These are phyloP conservation scores for Spergularia marina DNA, from an alignment of 148 eudicot species.

Conservation along the genomic window DNA sequence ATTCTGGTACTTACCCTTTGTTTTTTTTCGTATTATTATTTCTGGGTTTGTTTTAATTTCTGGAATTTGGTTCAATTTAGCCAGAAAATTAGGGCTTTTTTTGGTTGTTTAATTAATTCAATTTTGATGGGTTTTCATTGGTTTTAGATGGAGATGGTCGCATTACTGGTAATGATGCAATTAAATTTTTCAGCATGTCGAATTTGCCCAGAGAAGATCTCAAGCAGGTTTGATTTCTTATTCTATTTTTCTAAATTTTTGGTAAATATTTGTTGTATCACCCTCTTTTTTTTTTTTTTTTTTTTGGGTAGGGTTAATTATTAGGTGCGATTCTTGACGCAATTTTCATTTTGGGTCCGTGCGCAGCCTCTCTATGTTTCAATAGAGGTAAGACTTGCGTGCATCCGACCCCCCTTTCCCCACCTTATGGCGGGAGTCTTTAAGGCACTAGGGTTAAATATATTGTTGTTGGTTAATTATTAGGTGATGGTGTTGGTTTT, in stretches of 20 bases:
- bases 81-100: neutral
- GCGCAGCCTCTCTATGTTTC: too few relatives aligned
- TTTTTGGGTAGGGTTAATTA: neutral
- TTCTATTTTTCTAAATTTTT: neutral
- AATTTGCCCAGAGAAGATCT: conserved; percentile 60
- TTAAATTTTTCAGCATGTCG: conserved; percentile 62
- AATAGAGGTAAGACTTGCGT: too few relatives aligned
- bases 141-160: conserved; percentile 68
- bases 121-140: neutral
- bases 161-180: conserved; percentile 67
- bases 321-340: too few relatives aligned
- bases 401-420: too few relatives aligned
- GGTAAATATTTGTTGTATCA: neutral
- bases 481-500: neutral
- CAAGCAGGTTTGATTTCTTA: conserved; percentile 49
- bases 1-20: conserved; percentile 41
- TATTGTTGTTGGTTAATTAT: neutral
- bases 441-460: too few relatives aligned
- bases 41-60: conserved; percentile 18
- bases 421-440: too few relatives aligned
- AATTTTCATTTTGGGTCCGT: too few relatives aligned
- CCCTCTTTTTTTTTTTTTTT: neutral
- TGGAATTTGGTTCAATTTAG: neutral
- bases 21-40: neutral
- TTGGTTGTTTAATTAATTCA: neutral